Base-by-base conservation (phyloP, 176 grass and related monocot genomes). In the Phragmites australis region DNA sequence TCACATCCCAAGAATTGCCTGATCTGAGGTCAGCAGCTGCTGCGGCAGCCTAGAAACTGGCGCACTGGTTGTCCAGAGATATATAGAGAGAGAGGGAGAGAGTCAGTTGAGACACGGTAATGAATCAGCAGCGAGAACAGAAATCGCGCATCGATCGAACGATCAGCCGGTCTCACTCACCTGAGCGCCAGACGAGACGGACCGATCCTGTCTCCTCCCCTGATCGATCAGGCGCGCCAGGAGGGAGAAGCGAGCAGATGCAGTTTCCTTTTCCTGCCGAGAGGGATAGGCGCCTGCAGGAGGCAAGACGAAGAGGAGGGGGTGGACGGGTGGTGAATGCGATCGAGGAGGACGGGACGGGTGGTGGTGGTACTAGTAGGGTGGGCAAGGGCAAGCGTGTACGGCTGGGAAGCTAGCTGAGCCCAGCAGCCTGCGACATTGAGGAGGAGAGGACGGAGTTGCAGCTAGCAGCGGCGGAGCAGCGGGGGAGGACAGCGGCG, bases 11-110 rank as follows among this genome's bases (percentile, higher is more conserved):
- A 86, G 69, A 68, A 68, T 62, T 63, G 49, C 27, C 64, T 54
- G 41, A 88, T 88, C 86, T 74, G 65, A 86, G 17, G 60, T 65
- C 53, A 76, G 76, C 76, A 65, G 40, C 84, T 37, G 49, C 60
- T 12, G 68, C 83, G 7, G 32, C 13, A 46, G 48, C 68, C 34
- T 39, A 66, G 59, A 74, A 80, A 34, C 77, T 67, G 50, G 58
- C 75, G 40, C 81, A 53, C 31, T 22, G 45, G 42, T 43, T 34
- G 25, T 0, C 27, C 39, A 23, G 39, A 55, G 12, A n/a, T n/a
- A n/a, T n/a, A n/a, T n/a, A 46, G 10, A 18, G 42, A n/a, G 4
- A n/a, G n/a, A n/a, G n/a, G n/a, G n/a, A n/a, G 21, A 18, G 37
- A 11, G 48, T 4, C 1, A 23, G 8, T 8, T 6, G 43, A 17